Base-by-base conservation (phyloP, 345 rosid species). In the Psidium friedrichsthalianum region DNA sequence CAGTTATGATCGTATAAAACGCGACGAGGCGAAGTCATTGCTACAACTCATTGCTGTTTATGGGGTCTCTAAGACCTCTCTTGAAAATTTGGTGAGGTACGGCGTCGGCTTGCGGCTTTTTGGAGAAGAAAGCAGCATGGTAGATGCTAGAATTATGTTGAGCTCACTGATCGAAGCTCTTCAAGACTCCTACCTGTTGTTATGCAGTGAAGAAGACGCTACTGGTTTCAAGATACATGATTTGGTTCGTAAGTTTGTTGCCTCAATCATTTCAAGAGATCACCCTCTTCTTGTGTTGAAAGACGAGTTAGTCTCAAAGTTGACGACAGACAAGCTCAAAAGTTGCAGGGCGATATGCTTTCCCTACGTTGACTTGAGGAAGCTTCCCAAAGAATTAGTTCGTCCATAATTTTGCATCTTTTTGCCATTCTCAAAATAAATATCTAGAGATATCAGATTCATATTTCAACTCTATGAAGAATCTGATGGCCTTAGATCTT, bases 281-380 rank as follows among this genome's bases (percentile, higher is more conserved):
- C 18, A n/a, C 16, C 69, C 69, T 58, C 4, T 58, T n/a, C 69
- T 58, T 1, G 1, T 58, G 3, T 58, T 58, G 18, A n/a, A 58
- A 11, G 69, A 58, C 5, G 0, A 58, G 6, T n/a, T 0, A 58
- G 36, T 58, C 0, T 0, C 0, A n/a, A 13, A 13, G 36, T 58
- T 58, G 69, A 1, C 32, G 0, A 25, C 5, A 8, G 8, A 5
- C 8, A 58, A n/a, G 1, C 69, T 58, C 69, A n/a, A 58, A 58
- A 58, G 16, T n/a, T 58, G 69, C 0, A 1, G 6, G 1, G 3
- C 32, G 1, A n/a, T 58, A n/a, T 58, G 69, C 32, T 58, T 58
- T 58, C 32, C 69, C 8, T n/a, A 12, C 4, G 1, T 0, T 2
- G 1, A 12, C 18, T 2, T n/a, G 32, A 5, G 12, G 0, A 0